Base-by-base conservation (phyloP, 495 filamentous ascomycete species). In the Aspergillus sclerotioniger region DNA sequence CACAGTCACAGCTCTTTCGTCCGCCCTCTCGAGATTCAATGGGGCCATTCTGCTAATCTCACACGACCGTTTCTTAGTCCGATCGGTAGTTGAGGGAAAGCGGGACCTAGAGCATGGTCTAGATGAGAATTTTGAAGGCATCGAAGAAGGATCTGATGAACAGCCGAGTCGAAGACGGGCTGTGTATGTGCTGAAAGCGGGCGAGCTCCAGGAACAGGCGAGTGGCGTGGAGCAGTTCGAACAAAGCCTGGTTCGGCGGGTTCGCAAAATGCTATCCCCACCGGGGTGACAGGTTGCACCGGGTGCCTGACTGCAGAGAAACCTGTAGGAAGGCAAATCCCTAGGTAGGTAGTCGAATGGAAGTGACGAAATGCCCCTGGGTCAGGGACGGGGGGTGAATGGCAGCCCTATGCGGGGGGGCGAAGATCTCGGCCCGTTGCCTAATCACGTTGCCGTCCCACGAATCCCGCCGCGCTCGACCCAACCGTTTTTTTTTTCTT, bases 1-100 rank as follows among this genome's bases (percentile, higher is more conserved):
- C 67, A 90, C 87, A 3, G 88, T 92, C 29, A 79, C 77, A 7
- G 88, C 87, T 5, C 74, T 95, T 41, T 78, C 83, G 3, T 77
- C 80, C 33, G 88, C 85, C 10, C 70, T 95, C 59, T 73, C 80
- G 6, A 75, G 65, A 0, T 93, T 86, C 76, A 79, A 82, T 31
- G 90, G 90, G 0, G 89, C 89, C 0, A 79, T 92, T 3, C 62
- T 92, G 58, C 52, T 91, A 3, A 84, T 93, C 2, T 87, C 83
- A 10, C 90, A 95, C 65, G 90, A 95, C 64, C 79, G 90, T 8
- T 95, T 86, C 74, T 82, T 92, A 58, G 70, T 91, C 44, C 79
- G 83, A 33, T 81, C 80, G 0, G 86, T 88, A 1, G 77, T 92
- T 8, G 87, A 92, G 67, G 88, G 87, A 9, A 78, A 81, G 41